Evolutionary conservation across 768 basidiomycete genomes (phyloP), one percentile per base, ranked within the genome.

Genomic region (Termitomyces titanicus): DNA sequence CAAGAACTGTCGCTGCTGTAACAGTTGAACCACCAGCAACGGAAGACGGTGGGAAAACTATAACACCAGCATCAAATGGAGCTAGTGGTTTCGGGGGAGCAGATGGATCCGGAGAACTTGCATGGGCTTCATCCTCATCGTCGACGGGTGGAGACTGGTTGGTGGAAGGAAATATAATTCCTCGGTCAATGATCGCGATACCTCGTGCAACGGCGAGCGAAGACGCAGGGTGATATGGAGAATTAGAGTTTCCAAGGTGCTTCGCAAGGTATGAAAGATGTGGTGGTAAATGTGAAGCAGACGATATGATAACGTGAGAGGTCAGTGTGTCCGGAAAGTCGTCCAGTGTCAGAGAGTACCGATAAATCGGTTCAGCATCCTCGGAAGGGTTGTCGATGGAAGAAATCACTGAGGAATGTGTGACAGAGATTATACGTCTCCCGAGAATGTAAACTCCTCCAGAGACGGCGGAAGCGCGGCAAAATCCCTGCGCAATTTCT

Each of bases 401-500:
- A 37, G 20, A 8, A 9, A 15, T 39, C 5, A 33, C 51, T 18
- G 46, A 51, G 29, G 51, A 40, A 31, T 66, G 55, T 10, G 64
- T 53, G 27, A 76, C 58, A 10, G 68, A 65, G 2, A 59, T 53
- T 3, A 88, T 65, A 2, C 69, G 65, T 43, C 81, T 77, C 24
- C 85, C 86, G 3, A 92, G 78, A 56, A 92, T 84, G 64, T 92
- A 92, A 11, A 85, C 83, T 0, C 75, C 82, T 17, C 89, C 88
- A 46, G 75, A 76, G 31, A 98, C 95, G 2, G 96, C 96, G 13
- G 92, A 79, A 20, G 89, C 83, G 15, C 94, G 91, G 65, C 84
- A 87, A 63, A 90, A 98, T 2, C 94, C 95, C 70, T 98, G 96
- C 0, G 89, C 81, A 11, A 98, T 84, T 64, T 98, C 96, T 5